Evolutionary conservation across 1,284 basidiomycete genomes (phyloP), one percentile per base, ranked within the genome.

Genomic region (Apiotrichum gracile): DNA sequence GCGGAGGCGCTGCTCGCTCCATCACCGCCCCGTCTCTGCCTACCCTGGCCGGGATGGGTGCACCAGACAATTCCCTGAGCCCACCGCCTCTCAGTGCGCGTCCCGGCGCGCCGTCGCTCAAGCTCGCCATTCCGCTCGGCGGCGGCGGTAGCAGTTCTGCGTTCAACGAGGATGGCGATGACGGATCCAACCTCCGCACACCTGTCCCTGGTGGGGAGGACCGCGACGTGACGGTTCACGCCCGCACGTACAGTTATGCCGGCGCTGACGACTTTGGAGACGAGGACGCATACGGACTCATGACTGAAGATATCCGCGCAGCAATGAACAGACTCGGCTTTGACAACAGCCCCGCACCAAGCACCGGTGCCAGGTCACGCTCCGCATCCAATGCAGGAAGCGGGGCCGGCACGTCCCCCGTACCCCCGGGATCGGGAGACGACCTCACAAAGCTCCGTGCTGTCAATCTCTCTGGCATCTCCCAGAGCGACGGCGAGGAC

Each of bases 251-350:
- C 25, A 19, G 26, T 65, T 62, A 13, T 27, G 56, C 29, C 6
- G 50, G 37, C 27, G 35, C 25, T 12, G 50, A 54, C 4, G 51
- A 55, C n/a, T 50, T 54, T 34, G 57, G 45, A 13, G 43, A 22
- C 10, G 33, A 22, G 21, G 61, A 65, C 39, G 47, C 52, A 24
- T 62, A 67, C 49, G 59, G 58, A 35, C 62, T 61, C 5, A 73
- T 73, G 73, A 72, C 70, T 4, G 58, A 64, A 21, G 72, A 72
- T 39, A 61, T 76, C 25, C 52, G 61, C n/a, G 54, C 61, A 19
- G 68, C 67, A 0, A 51, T 70, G 31, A 54, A 54, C 10, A 40
- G 63, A 31, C 61, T 61, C 40, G 25, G 57, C 21, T 62, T 63
- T 27, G 63, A 66, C 19, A 49, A 52, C 27, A 42, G 43, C 27